A percentile compares a stretch with the other conserved stretches of the same genome.
These are phyloP conservation scores for Urochloa ruziziensis DNA, from an alignment of 176 grass and related monocot species.

Conservation along the genomic window DNA sequence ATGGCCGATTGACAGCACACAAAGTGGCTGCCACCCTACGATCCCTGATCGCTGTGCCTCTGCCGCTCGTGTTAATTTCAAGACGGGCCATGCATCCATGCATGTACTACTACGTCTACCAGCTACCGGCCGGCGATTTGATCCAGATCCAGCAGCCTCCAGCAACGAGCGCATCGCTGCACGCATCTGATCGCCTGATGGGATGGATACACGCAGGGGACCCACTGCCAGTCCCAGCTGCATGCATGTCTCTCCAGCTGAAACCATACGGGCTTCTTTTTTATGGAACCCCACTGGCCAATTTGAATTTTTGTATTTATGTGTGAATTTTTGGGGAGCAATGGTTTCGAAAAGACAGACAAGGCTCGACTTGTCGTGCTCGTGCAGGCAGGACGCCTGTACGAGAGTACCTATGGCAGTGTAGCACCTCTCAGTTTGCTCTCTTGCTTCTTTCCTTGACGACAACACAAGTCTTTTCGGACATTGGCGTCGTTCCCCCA, in stretches of 20 bases:
- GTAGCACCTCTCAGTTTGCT: conserved; percentile 22
- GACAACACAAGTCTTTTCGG: conserved; percentile 11
- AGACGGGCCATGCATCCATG: not conserved
- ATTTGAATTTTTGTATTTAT: not conserved
- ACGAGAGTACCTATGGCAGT: not conserved
- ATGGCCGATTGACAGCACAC: conserved; percentile 51
- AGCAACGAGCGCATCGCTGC: not conserved
- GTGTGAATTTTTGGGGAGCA: not conserved
- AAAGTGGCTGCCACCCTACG: conserved; percentile 23
- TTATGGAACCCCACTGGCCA: not conserved
- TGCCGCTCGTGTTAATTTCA: conserved; percentile 18
- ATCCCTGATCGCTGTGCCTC: not conserved
- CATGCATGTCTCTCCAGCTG: conserved; percentile 28
- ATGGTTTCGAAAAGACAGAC: not conserved
- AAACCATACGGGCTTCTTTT: conserved; percentile 14
- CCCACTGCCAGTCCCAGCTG: not conserved
- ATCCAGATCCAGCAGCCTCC: not conserved
- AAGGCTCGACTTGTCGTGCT: conserved; percentile 20
- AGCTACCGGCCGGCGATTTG: not conserved
- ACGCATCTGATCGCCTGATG: not conserved
- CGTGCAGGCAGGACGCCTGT: conserved; percentile 15
- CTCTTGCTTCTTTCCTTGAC: not conserved
- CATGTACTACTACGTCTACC: not conserved
- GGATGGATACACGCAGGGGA: not conserved
- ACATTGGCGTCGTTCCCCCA: not conserved